phyloP scores from a whole-genome alignment of 1,139 yeast genomes.

The Pneumocystis sp. region DNA sequence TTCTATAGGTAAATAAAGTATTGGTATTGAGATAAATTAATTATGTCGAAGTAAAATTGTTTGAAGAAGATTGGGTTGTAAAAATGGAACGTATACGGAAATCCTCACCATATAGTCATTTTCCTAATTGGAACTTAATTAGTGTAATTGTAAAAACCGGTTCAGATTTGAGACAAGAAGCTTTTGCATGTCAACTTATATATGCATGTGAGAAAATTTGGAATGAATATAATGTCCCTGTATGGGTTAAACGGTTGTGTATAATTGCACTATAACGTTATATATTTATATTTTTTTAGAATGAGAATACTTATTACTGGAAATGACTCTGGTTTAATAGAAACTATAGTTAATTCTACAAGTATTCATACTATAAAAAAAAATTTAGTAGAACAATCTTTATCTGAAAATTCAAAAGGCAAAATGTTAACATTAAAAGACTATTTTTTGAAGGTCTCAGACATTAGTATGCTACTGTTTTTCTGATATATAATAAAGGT shows the following conservation, averaged over 20 bases:
- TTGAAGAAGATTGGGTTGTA: conserved; percentile 86
- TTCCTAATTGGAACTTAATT: conserved; percentile 83
- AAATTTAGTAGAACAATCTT: conserved; percentile 63
- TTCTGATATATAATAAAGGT: not conserved
- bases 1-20: conserved; percentile 42
- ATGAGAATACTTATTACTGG: conserved; percentile 88
- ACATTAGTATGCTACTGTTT: not conserved
- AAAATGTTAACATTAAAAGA: conserved; percentile 57
- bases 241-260: conserved; percentile 51
- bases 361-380: conserved; percentile 89
- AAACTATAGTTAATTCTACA: conserved; percentile 85
- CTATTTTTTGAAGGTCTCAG: conserved; percentile 51
- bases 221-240: conserved; percentile 49
- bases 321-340: conserved; percentile 80
- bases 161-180: conserved; percentile 88
- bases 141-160: conserved; percentile 95
- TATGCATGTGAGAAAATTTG: conserved; percentile 74
- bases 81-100: conserved; percentile 66
- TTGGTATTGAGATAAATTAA: conserved; percentile 79
- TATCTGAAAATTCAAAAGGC: conserved; percentile 50
- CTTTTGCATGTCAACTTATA: conserved; percentile 89
- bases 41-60: conserved; percentile 52
- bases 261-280: not conserved
- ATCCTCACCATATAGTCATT: conserved; percentile 66
- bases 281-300: conserved; percentile 25